phyloP scores from a whole-genome alignment of 371 early-diverging fungal species.

The Apophysomyces trapeziformis region DNA sequence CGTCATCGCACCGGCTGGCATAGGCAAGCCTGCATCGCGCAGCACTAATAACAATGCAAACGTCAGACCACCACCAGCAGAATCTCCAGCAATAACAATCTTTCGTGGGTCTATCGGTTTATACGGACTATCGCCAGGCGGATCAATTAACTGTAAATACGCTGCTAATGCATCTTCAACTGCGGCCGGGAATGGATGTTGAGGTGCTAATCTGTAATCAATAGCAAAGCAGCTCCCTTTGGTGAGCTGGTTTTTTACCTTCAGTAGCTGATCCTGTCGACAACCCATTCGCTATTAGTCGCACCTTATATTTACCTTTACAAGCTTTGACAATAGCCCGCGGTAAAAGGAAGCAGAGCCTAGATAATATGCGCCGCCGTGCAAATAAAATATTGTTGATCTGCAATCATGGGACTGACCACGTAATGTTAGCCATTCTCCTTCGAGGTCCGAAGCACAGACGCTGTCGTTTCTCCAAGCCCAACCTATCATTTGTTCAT shows the following conservation, averaged over 20 bases:
- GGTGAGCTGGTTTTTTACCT: constrained; percentile 22
- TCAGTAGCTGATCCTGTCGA: constrained; percentile 1
- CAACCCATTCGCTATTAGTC: too few relatives aligned
- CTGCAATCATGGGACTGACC: constrained; percentile 17
- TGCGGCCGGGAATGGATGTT: constrained; percentile 81
- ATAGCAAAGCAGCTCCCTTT: constrained; percentile 39
- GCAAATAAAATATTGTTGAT: constrained; percentile 57
- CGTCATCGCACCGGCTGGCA: constrained; percentile 53
- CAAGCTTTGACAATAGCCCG: constrained; percentile 40
- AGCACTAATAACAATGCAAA: constrained; percentile 53
- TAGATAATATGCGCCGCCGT: constrained; percentile 76
- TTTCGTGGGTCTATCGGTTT: constrained; percentile 60
- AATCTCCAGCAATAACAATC: constrained; percentile 82
- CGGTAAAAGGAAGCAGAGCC: constrained; percentile 56
- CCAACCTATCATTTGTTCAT: constrained; percentile 43
- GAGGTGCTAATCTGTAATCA: constrained; percentile 85
- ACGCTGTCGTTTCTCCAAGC: constrained; percentile 40
- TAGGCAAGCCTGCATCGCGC: constrained; percentile 56
- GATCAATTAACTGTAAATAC: constrained; percentile 70
- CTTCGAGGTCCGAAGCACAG: constrained; percentile 25
- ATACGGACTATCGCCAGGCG: constrained; percentile 41
- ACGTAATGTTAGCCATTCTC: constrained; percentile 37
- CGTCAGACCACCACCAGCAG: constrained; percentile 74
- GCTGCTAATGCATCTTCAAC: constrained; percentile 81
- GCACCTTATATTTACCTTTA: constrained; percentile 32